A percentile compares a stretch with the other conserved stretches of the same genome.
These are phyloP conservation scores for Colletotrichum musae DNA, from an alignment of 2,329 filamentous ascomycete species.

Conservation along the genomic window DNA sequence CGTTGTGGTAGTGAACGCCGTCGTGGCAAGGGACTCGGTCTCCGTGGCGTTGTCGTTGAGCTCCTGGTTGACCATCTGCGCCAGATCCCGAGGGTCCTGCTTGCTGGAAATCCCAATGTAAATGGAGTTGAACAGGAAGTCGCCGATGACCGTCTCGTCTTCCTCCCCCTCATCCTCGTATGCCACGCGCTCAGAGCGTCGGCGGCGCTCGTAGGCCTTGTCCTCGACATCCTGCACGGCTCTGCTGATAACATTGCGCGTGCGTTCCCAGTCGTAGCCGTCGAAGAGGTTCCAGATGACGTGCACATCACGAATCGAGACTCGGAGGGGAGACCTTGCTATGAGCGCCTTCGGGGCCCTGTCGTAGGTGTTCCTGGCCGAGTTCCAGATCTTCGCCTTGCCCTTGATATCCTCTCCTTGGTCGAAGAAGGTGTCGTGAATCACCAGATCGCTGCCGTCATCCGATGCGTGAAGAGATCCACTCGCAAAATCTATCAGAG, in stretches of 20 bases:
- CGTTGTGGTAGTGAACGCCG: slow-evolving; percentile 74
- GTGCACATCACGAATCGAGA: slow-evolving; percentile 88
- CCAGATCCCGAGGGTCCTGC: slow-evolving; percentile 85
- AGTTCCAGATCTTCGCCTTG: slow-evolving; percentile 86
- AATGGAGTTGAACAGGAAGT: slow-evolving; percentile 98
- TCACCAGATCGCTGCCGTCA: slow-evolving; percentile 74
- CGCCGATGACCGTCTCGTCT: slow-evolving; percentile 89
- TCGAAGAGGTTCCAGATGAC: slow-evolving; percentile 98
- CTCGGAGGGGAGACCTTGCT: slow-evolving; percentile 78
- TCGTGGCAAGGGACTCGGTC: slow-evolving; percentile 89
- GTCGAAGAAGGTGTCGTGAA: slow-evolving; percentile 85
- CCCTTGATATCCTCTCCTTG: slow-evolving; percentile 72
- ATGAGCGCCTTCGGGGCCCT: slow-evolving; percentile 73
- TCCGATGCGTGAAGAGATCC: slow-evolving; percentile 59
- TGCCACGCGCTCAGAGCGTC: slow-evolving; percentile 68
- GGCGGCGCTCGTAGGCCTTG: slow-evolving; percentile 82
- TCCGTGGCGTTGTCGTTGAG: slow-evolving; percentile 90
- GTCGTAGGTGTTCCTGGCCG: slow-evolving; percentile 81
- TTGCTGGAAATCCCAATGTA: slow-evolving; percentile 95
- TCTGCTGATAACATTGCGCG: slow-evolving; percentile 87
- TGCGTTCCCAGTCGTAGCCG: slow-evolving; percentile 95
- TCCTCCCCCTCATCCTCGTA: slow-evolving; percentile 79
- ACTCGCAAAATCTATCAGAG: slow-evolving; percentile 57
- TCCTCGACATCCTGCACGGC: slow-evolving; percentile 90
- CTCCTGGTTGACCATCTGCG: slow-evolving; percentile 87